Evolutionary conservation across 2,329 filamentous ascomycete genomes (phyloP), one percentile per base, ranked within the genome.

Genomic region (Drechmeria coniospora): DNA sequence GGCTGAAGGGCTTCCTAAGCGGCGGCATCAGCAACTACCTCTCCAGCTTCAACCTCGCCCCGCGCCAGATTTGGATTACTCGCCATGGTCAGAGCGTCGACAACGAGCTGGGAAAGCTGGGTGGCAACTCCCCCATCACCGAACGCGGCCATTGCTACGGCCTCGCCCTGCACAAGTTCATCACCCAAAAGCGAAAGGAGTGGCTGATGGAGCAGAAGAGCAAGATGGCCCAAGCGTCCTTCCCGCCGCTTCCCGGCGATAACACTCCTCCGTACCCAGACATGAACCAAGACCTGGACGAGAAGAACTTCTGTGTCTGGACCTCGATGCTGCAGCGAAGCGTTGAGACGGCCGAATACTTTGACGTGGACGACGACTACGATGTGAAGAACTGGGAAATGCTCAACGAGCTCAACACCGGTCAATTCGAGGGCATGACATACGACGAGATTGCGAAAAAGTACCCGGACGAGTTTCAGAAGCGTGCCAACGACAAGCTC

Each of bases 351-450:
- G 84, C 79, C 0, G 74, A 90, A 37, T 79, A 79, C 50, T 98
- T 95, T 50, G 80, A 92, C 40, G 65, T 61, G 0, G 90, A 95
- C 38, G 87, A 95, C 14, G 82, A 93, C 29, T 93, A 87, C 49
- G 90, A 95, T 39, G 76, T 92, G 42, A 98, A 98, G 59, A 81
- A 92, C 41, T 93, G 87, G 83, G 80, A 86, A 45, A 92, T 93
- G 82, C 68, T 98, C 28, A 92, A 98, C 46, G 90, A 98, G 54
- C 71, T 98, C 26, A 92, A 95, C 43, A 79, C 87, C 0, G 90
- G 90, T 10, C 68, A 74, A 27, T 93, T 94, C 58, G 90, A 98
- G 47, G 87, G 90, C 27, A 74, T 94, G 63, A 95, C 90, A 0
- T 95, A 98, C 50, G 70, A 79, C 2, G 81, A 93, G 42, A 95